Evolutionary conservation across 169 alveolate genomes (phyloP).

Genomic region (Amoebophrya sp.): DNA sequence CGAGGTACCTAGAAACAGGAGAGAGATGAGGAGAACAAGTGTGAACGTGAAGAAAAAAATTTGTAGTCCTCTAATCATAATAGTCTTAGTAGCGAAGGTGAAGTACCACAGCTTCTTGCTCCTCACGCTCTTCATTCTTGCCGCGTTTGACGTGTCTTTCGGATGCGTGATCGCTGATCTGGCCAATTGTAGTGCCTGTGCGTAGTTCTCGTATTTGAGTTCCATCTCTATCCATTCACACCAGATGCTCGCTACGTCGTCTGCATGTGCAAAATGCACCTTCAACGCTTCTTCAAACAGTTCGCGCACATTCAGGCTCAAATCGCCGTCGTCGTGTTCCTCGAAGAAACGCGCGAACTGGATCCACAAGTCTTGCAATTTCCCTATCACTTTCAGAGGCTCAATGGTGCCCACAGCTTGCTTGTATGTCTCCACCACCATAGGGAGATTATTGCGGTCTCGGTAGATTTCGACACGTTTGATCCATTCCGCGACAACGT

Average conservation of each 20-base stretch:
- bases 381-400: slow-evolving; percentile 57
- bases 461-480: slow-evolving; percentile 52
- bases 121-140: neutral
- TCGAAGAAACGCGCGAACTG: slow-evolving; percentile 59
- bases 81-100: too few relatives aligned
- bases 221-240: slow-evolving; percentile 58
- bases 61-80: too few relatives aligned
- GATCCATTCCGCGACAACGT: slow-evolving; percentile 80
- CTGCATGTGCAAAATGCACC: slow-evolving; percentile 55
- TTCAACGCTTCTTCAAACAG: slow-evolving; percentile 57
- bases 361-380: slow-evolving; percentile 57
- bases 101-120: slow-evolving; percentile 4
- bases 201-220: slow-evolving; percentile 30
- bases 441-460: neutral
- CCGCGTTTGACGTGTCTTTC: neutral
- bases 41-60: too few relatives aligned
- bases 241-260: slow-evolving; percentile 63
- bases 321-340: slow-evolving; percentile 51
- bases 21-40: too few relatives aligned
- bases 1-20: too few relatives aligned
- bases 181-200: neutral
- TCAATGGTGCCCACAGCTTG: slow-evolving; percentile 63
- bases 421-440: slow-evolving; percentile 35
- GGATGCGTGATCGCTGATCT: neutral
- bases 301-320: slow-evolving; percentile 40